Conservation (phyloP, 2,329 filamentous ascomycete species). For the Tothia fuscella region DNA sequence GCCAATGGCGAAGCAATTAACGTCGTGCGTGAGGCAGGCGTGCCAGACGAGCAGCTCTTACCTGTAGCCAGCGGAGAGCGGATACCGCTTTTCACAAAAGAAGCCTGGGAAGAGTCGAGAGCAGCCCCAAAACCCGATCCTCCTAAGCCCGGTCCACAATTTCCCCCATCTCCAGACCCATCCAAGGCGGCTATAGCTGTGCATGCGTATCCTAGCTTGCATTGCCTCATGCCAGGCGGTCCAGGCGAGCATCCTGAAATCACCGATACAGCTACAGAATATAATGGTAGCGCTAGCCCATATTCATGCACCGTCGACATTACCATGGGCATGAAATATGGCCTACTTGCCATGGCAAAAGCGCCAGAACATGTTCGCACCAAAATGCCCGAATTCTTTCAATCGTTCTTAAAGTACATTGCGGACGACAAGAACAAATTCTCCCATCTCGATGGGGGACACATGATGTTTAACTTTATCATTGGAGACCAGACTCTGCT, state of each 20-base stretch:
- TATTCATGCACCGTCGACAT: conserved; percentile 2
- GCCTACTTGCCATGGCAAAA: not conserved
- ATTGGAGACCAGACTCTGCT: conserved; percentile 15
- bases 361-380: not conserved
- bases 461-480: conserved; percentile 18
- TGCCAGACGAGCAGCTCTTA: conserved; percentile 16
- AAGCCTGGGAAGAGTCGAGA: conserved; percentile 1
- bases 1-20: conserved; percentile 18
- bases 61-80: conserved; percentile 17
- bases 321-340: not conserved
- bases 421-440: not conserved
- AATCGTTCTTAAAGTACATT: not conserved
- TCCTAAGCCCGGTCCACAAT: not conserved
- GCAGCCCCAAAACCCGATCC: not conserved
- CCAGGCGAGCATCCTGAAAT: conserved; percentile 11
- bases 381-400: not conserved
- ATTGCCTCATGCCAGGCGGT: conserved; percentile 16
- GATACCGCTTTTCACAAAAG: conserved; percentile 15
- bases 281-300: conserved; percentile 4
- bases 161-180: not conserved
- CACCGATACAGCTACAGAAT: conserved; percentile 14
- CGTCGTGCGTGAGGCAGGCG: conserved; percentile 15
- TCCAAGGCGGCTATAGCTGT: conserved; percentile 7
- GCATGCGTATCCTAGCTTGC: conserved; percentile 17
- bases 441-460: conserved; percentile 12